Conservation (phyloP, 108 stramenopile genomes). For the Cyclotella kingstonii region DNA sequence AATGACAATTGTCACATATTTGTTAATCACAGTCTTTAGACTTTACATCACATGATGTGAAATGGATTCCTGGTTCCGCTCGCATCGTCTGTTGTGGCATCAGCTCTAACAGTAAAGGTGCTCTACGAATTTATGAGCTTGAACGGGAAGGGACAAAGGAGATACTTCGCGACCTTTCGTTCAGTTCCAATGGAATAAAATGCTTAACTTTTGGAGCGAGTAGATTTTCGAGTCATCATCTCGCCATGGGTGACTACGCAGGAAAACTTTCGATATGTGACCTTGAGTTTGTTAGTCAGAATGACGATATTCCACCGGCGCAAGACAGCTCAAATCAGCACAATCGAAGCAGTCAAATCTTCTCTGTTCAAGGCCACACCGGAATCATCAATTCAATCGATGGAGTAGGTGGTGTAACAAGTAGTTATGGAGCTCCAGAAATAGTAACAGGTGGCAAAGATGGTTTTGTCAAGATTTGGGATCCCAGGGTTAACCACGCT, state of each 20-base stretch:
- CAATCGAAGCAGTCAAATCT: conserved; percentile 32
- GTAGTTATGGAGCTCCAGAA: conserved; percentile 80
- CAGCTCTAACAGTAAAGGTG: conserved; percentile 76
- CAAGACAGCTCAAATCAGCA: not conserved
- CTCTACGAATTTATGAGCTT: conserved; percentile 71
- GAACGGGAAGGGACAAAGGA: conserved; percentile 62
- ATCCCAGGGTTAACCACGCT: conserved; percentile 64
- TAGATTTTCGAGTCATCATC: conserved; percentile 57
- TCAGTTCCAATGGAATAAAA: conserved; percentile 72
- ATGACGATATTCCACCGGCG: not conserved
- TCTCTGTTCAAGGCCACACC: conserved; percentile 58
- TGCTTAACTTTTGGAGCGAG: conserved; percentile 90
- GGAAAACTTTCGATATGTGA: conserved; percentile 57
- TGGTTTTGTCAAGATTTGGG: conserved; percentile 86
- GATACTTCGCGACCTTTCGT: conserved; percentile 37
- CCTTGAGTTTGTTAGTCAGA: conserved; percentile 28
- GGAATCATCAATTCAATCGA: conserved; percentile 81
- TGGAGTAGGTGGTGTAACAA: conserved; percentile 69
- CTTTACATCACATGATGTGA: conserved; percentile 81
- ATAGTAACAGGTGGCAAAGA: conserved; percentile 85
- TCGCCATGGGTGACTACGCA: conserved; percentile 75
- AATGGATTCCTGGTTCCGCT: conserved; percentile 80
- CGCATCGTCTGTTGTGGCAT: conserved; percentile 70
- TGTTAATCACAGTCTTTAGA: conserved; percentile 46
- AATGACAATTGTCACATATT: not conserved